These are phyloP conservation scores for Xanthoconium separans DNA, from an alignment of 1,284 basidiomycete genomes.

Conservation along the genomic window DNA sequence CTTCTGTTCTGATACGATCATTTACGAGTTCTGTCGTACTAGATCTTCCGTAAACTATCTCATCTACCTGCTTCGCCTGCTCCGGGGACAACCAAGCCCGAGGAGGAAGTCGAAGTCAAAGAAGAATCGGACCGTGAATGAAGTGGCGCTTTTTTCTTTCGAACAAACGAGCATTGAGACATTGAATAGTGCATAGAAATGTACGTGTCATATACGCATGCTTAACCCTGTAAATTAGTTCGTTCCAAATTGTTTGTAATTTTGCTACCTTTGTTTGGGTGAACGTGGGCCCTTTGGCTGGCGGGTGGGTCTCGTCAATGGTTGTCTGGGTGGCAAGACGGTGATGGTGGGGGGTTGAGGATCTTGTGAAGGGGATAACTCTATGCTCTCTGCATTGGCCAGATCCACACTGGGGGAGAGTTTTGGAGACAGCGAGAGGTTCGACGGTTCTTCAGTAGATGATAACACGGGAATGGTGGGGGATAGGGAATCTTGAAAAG, in stretches of 20 bases:
- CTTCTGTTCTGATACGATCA: background rate
- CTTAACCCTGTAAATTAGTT: background rate
- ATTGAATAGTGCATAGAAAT: background rate
- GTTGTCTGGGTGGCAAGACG: background rate
- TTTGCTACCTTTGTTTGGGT: background rate
- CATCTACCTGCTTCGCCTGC: slow-evolving; percentile 10
- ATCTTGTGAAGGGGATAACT: background rate
- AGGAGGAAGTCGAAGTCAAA: background rate
- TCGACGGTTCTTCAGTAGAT: background rate
- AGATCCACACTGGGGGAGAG: no score
- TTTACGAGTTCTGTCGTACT: background rate
- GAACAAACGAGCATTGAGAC: background rate
- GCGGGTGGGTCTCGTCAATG: background rate
- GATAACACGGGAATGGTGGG: background rate
- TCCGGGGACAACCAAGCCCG: background rate
- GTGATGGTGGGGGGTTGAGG: background rate
- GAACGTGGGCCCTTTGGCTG: slow-evolving; percentile 1
- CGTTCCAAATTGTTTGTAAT: background rate
- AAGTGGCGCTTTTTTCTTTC: background rate
- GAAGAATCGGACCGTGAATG: slow-evolving; percentile 1
- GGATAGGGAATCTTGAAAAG: background rate
- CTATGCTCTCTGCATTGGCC: background rate
- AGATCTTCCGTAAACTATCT: slow-evolving; percentile 33
- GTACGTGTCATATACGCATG: background rate
- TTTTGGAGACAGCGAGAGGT: no score